These are phyloP conservation scores for Fusarium albidum DNA, from an alignment of 2,329 filamentous ascomycete genomes.

Conservation along the genomic window DNA sequence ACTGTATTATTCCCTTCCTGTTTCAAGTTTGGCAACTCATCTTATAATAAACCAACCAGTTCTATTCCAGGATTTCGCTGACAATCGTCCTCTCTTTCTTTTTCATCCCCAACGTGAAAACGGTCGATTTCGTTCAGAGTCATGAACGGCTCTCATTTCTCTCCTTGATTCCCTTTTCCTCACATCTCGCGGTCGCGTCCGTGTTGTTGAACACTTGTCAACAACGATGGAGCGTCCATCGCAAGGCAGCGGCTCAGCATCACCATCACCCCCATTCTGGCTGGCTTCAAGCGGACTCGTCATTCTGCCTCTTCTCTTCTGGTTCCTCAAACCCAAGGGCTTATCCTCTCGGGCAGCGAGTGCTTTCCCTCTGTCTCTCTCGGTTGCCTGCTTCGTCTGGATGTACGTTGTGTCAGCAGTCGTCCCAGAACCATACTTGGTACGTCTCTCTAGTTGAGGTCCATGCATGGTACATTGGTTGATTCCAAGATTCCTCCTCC, in stretches of 20 bases:
- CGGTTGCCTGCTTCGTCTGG: constrained; percentile 32
- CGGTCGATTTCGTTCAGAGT: too few species aligned
- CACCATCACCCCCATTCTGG: constrained; percentile 26
- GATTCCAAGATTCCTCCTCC: constrained; percentile 22
- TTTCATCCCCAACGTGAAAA: not conserved
- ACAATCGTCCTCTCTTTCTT: constrained; percentile 1
- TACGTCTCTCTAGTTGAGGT: constrained; percentile 41
- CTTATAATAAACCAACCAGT: constrained; percentile 21
- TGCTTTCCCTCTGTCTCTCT: constrained; percentile 29
- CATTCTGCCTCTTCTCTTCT: constrained; percentile 20
- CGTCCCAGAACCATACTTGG: constrained; percentile 64
- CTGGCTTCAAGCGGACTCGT: constrained; percentile 18
- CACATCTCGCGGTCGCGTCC: not conserved
- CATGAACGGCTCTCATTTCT: not conserved
- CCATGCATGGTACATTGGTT: too few species aligned
- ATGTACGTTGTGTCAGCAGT: constrained; percentile 37
- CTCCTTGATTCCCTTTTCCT: not conserved
- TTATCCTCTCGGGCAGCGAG: not conserved
- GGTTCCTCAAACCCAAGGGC: constrained; percentile 7
- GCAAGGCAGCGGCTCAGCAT: not conserved
- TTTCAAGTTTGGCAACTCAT: constrained; percentile 21
- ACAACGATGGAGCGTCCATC: constrained; percentile 29
- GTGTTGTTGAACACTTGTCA: constrained; percentile 39
- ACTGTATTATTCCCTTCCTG: constrained; percentile 14
- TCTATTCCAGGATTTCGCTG: constrained; percentile 3